Base-by-base conservation (phyloP, 345 rosid genomes). In the Brassica cretica region DNA sequence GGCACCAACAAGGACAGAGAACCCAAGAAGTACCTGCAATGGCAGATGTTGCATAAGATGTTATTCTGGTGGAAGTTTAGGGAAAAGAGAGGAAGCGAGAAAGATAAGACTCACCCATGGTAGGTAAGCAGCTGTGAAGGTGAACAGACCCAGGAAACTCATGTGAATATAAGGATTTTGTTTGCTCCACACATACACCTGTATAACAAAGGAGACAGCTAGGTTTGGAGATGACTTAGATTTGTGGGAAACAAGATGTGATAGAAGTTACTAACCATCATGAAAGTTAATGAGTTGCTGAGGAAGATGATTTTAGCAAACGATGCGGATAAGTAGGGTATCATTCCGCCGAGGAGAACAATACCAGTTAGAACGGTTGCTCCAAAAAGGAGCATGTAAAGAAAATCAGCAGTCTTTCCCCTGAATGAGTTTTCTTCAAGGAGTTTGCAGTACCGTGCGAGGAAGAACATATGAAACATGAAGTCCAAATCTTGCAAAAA, bases 171-270 rank as follows among this genome's bases (percentile, higher is more conserved):
- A 93, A 66, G 99, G 99, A 79, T 96, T 96, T 78, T 93, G 99
- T 84, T 96, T 96, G 86, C 98, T 93, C 99, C 99, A 96, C 39
- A 96, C 98, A 81, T 96, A 96, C 27, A 96, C 99, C 98, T 93
- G 85, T 60, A 58, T 4, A 27, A 21, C 1, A 19, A 5, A 60
- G 3, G 4, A 9, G 44, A 77, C 1, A 41, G 3, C 53, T 79
- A n/a, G 39, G 35, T 15, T 11, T 58, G 9, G 16, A 58, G 63
- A 55, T 11, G 67, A 27, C 29, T 2, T 3, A 49, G 19, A 61
- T 55, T 6, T 37, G 72, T 19, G 66, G 8, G 10, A 53, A 62
- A 53, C 59, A 55, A 37, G 16, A 33, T 5, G 70, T 5, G 33
- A 71, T 3, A 56, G 15, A 70, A 70, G 35, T 29, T 35, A 86